These are phyloP conservation scores for Fusarium sp. DNA, from an alignment of 2,329 filamentous ascomycete species.

Conservation along the genomic window DNA sequence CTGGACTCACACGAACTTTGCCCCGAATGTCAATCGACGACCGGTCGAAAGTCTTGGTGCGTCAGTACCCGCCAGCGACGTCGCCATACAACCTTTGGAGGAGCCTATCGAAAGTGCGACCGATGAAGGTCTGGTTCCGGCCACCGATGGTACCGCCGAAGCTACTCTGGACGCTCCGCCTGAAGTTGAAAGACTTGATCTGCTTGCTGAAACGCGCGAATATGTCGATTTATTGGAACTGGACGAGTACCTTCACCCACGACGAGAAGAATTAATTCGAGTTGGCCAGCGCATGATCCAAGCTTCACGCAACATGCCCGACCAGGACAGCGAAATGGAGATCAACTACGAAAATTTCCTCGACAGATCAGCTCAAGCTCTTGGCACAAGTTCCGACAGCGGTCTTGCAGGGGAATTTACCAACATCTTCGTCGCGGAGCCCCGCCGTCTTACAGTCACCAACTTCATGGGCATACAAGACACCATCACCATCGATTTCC, in stretches of 20 bases:
- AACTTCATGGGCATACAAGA: constrained; percentile 40
- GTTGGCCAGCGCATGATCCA: constrained; percentile 38
- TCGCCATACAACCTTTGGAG: constrained; percentile 13
- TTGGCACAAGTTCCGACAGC: constrained; percentile 6
- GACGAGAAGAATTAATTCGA: constrained; percentile 27
- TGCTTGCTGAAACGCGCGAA: constrained; percentile 16
- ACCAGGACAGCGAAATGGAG: constrained; percentile 6
- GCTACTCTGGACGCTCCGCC: not conserved
- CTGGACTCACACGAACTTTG: constrained; percentile 13
- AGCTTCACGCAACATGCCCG: not conserved
- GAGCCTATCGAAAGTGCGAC: not conserved
- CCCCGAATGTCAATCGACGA: not conserved
- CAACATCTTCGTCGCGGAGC: constrained; percentile 33
- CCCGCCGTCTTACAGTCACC: constrained; percentile 29
- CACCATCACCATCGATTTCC: constrained; percentile 27
- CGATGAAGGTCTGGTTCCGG: rapidly evolving
- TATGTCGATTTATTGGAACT: constrained; percentile 28
- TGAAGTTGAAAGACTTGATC: constrained; percentile 3
- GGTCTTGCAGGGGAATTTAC: constrained; percentile 7
- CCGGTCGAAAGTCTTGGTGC: constrained; percentile 14
- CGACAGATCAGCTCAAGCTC: constrained; percentile 2
- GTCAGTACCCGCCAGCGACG: constrained; percentile 33
- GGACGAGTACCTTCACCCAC: constrained; percentile 10
- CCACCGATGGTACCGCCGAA: not conserved
- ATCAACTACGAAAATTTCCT: constrained; percentile 27